phyloP scores from a whole-genome alignment of 73 alveolate species.

The Strombidium stylifer region DNA sequence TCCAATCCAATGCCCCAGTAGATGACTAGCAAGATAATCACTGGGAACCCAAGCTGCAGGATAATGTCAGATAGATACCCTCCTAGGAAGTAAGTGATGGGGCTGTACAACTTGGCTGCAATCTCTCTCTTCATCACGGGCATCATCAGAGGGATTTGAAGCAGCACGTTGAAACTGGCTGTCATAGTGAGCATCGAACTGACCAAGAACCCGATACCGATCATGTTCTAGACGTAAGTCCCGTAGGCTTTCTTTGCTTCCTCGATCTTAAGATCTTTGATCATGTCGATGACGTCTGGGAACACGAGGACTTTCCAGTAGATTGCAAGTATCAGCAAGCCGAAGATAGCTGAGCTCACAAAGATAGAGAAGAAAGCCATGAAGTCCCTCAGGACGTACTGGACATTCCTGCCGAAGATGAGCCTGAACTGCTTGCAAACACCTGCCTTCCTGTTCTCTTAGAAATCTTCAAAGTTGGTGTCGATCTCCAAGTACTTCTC shows the following conservation, averaged over 20 bases:
- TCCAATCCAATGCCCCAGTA: slow-evolving; percentile 21
- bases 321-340: background rate
- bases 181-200: slow-evolving; percentile 26
- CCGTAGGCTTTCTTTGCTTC: background rate
- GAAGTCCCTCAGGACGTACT: slow-evolving; percentile 28
- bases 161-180: slow-evolving; percentile 13
- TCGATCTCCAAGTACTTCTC: slow-evolving; percentile 15
- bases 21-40: slow-evolving; percentile 1
- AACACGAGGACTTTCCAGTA: slow-evolving; percentile 14
- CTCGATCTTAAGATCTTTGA: background rate
- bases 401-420: slow-evolving; percentile 23
- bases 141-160: slow-evolving; percentile 36
- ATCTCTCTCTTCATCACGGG: slow-evolving; percentile 48
- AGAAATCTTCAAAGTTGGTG: slow-evolving; percentile 16
- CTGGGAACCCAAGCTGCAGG: slow-evolving; percentile 5
- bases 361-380: slow-evolving; percentile 6
- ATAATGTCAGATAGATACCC: slow-evolving; percentile 21
- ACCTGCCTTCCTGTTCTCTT: slow-evolving; percentile 7
- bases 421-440: slow-evolving; percentile 14
- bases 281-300: no score
- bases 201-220: slow-evolving; percentile 34
- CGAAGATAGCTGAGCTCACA: slow-evolving; percentile 19
- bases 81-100: slow-evolving; percentile 27
- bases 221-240: slow-evolving; percentile 7
- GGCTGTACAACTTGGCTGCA: slow-evolving; percentile 22